Conservation (phyloP, 176 grass and related monocot genomes). For the Stipa capillata region DNA sequence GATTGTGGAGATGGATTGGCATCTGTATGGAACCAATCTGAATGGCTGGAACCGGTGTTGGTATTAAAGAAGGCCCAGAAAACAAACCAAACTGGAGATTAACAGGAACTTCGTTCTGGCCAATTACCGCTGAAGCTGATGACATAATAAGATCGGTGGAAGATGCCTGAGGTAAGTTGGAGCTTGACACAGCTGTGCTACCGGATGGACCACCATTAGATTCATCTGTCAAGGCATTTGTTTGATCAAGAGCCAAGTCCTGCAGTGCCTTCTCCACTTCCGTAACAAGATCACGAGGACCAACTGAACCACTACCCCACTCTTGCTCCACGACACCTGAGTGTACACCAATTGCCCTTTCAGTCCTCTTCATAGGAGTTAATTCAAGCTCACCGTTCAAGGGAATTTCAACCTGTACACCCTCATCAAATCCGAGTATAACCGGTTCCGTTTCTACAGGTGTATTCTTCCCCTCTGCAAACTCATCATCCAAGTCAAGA, state of each 20-base stretch:
- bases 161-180: constrained; percentile 39
- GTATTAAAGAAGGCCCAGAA: constrained; percentile 89
- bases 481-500: constrained; percentile 52
- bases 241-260: constrained; percentile 52
- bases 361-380: constrained; percentile 37
- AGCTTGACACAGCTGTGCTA: constrained; percentile 36
- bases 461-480: constrained; percentile 38
- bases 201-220: constrained; percentile 27
- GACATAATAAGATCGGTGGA: constrained; percentile 29
- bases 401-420: constrained; percentile 85
- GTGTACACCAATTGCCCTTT: constrained; percentile 34
- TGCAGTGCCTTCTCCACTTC: constrained; percentile 62
- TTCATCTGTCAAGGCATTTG: constrained; percentile 25
- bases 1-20: constrained; percentile 87
- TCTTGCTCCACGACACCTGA: constrained; percentile 34
- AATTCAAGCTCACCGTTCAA: constrained; percentile 52
- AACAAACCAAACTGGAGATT: constrained; percentile 89
- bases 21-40: constrained; percentile 99
- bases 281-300: constrained; percentile 29
- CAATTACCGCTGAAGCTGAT: constrained; percentile 32
- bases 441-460: constrained; percentile 56
- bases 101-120: constrained; percentile 55
- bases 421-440: constrained; percentile 93
- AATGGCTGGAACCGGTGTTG: constrained; percentile 83
- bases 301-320: constrained; percentile 20